These are phyloP conservation scores for Monosporascus sp. DNA, from an alignment of 2,329 filamentous ascomycete genomes.

Conservation along the genomic window DNA sequence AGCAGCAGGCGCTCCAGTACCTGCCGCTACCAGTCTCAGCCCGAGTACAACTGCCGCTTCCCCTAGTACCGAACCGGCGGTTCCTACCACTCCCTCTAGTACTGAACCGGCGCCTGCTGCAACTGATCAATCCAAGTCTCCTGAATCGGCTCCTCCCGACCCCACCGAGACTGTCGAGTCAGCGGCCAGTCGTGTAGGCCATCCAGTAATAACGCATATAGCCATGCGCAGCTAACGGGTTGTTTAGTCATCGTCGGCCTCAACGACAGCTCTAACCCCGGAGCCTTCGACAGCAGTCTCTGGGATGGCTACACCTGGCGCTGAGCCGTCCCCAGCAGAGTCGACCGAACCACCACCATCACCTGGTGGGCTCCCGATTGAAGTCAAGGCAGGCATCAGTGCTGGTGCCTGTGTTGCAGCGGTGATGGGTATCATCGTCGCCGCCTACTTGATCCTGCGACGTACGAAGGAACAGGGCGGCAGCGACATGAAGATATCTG, in stretches of 20 bases:
- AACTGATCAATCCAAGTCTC: not conserved
- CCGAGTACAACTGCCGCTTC: not conserved
- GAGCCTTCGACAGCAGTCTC: not conserved
- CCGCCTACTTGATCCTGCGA: constrained; percentile 34
- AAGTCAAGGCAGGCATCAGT: constrained; percentile 44
- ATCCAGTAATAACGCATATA: not conserved
- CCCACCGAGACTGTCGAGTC: not conserved
- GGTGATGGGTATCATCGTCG: constrained; percentile 33
- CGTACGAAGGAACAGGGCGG: constrained; percentile 21
- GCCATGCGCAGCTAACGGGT: not conserved
- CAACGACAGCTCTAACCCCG: not conserved
- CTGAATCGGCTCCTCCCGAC: not conserved
- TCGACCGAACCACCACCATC: not conserved
- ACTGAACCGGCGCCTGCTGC: not conserved
- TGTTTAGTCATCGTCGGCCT: constrained; percentile 1
- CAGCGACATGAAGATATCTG: constrained; percentile 40
- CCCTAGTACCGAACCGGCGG: not conserved
- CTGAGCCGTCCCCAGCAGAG: not conserved
- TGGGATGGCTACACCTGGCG: not conserved
- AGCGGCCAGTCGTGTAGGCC: not conserved
- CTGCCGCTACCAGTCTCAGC: not conserved
- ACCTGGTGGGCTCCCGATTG: constrained; percentile 30
- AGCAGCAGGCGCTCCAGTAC: not conserved
- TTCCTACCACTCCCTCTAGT: not conserved
- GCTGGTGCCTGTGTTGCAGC: constrained; percentile 39